Evolutionary conservation across 139 green algal species (phyloP), one percentile per base, ranked within the genome.

Genomic region (Volvox africanus): DNA sequence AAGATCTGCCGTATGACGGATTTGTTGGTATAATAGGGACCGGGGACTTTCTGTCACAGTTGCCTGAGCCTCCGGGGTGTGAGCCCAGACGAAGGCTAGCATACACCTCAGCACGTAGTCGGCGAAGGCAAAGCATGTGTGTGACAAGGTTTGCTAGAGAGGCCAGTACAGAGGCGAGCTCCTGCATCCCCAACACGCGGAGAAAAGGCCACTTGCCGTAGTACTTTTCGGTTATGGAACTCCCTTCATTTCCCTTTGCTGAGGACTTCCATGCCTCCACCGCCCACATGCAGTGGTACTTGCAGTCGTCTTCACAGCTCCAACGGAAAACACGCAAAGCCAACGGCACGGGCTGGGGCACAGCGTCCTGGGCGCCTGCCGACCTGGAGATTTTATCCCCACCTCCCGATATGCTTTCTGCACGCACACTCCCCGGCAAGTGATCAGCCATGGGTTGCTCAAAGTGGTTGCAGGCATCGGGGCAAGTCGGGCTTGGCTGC

Each of bases 161-260:
- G 69, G 98, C 96, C 0, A 96, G 2, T 20, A 97, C 93, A 16
- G 95, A 97, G 0, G 92, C 91, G 0, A 93, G 65, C 92, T 99
- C 97, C 92, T 99, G 96, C 32, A 93, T 83, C 9, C 97, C 97
- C 24, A 94, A 22, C 22, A 97, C 77, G 0, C 97, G 92, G 22
- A 69, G 36, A 83, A 99, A 99, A 0, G 97, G 96, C 97, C 97
- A 99, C 85, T 99, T 99, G 91, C 97, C 97, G 91, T 92, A 95
- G 90, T 99, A 99, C 82, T 99, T 98, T 20, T 79, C 81, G 0
- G 82, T 61, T 6, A 50, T 32, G 22, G 26, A 36, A 32, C 65
- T 65, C 82, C 21, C 2, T 26, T 35, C 37, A 22, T 78, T 37
- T 30, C 5, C 9, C 44, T 55, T 55, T 55, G 44, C 44, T 55